Base-by-base conservation (phyloP, 2,329 filamentous ascomycete genomes). In the Aspergillus flavus region DNA sequence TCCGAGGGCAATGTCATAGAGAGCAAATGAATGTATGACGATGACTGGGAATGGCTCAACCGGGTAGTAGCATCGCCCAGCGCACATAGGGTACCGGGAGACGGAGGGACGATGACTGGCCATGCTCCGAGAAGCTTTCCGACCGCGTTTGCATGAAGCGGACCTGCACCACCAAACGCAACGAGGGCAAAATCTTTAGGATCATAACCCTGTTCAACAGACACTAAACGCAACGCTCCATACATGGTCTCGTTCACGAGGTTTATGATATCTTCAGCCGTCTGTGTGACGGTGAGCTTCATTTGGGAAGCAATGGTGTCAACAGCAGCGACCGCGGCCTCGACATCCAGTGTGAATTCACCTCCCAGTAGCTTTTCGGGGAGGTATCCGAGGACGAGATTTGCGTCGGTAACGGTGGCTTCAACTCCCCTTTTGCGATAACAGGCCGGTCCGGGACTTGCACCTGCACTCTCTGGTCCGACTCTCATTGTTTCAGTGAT, bases 231-330 rank as follows among this genome's bases (percentile, higher is more conserved):
- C 32, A 85, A 71, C 14, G 83, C 83, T 4, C 83, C 82, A 61
- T 84, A 81, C 77, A 85, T 84, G 7, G 80, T 81, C 67, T 85
- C 83, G 59, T 84, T 84, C 41, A 82, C 79, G 3, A 85, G 67
- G 53, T 82, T 78, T 55, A 84, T 78, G 50, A 84, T 83, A 30
- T 80, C 81, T 68, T 83, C 81, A 0, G 83, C 83, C 0, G 81
- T 78, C 36, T 81, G 72, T 1, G 74, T 73, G 1, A 76, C 69
- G 1, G 77, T 71, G 23, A 83, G 75, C n/a, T 76, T 77, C 79
- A 84, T 83, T 58, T 81, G 79, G 11, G 76, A 74, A 1, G 81
- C 82, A 32, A 85, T 76, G 1, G 71, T 73, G 57, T 80, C 74
- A 0, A 84, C 77, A 6, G 81, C 81, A 0, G 70, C 58, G 11